These are phyloP conservation scores for Geotrichum candidum DNA, from an alignment of 1,139 yeast genomes.

Conservation along the genomic window DNA sequence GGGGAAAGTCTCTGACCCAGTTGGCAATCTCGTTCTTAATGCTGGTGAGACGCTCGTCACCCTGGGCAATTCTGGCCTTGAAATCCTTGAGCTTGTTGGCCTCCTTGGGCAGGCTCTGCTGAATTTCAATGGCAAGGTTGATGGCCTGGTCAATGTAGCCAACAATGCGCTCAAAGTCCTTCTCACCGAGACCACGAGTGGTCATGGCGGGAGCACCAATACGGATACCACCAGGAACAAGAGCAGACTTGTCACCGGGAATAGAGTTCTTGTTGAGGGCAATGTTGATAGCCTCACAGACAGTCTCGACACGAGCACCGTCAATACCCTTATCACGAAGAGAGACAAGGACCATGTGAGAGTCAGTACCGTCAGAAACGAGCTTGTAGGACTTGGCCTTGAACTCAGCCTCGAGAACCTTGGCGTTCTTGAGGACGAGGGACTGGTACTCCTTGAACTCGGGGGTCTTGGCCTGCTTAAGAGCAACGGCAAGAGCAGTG, in stretches of 20 bases:
- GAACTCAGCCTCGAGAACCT: constrained; percentile 67
- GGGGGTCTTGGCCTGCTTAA: constrained; percentile 81
- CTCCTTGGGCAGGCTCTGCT: constrained; percentile 73
- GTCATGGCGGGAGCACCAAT: constrained; percentile 99
- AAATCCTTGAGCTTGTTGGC: constrained; percentile 88
- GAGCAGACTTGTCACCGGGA: constrained; percentile 92
- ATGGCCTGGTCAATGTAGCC: constrained; percentile 76
- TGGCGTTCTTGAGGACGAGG: constrained; percentile 75
- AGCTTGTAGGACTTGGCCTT: constrained; percentile 62
- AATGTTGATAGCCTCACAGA: constrained; percentile 81
- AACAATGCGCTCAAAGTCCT: constrained; percentile 73
- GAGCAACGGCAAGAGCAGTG: constrained; percentile 89
- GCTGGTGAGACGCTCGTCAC: constrained; percentile 56
- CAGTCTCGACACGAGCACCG: constrained; percentile 93
- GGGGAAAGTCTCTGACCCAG: constrained; percentile 95
- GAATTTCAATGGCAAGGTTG: constrained; percentile 68
- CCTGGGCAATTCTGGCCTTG: constrained; percentile 70
- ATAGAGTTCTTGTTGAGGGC: constrained; percentile 95
- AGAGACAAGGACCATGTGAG: constrained; percentile 83
- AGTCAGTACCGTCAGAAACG: constrained; percentile 91
- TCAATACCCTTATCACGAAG: constrained; percentile 81
- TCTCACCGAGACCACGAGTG: constrained; percentile 81
- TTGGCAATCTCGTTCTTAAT: constrained; percentile 72
- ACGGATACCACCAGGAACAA: constrained; percentile 92
- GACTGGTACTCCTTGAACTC: constrained; percentile 83